Evolutionary conservation across 257 asterid species (phyloP), one percentile per base, ranked within the genome.

Genomic region (Nicotiana paniculata): DNA sequence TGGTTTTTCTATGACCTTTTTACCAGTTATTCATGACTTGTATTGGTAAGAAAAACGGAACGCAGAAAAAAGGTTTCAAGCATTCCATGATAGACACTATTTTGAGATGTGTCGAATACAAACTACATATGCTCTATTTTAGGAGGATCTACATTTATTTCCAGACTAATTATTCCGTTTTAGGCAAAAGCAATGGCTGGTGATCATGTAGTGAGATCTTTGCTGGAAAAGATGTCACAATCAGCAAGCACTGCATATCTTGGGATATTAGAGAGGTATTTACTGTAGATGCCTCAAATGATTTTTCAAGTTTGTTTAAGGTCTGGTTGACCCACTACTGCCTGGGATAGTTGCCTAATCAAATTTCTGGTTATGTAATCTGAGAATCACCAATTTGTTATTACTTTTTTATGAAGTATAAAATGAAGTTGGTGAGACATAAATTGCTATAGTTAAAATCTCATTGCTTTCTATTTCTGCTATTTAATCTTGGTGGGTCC

Each of bases 111-210:
- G 13, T 51, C 57, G 3, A 51, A 4, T 51, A 12, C 57, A 51
- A 51, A 51, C 5, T 10, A 11, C 57, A 51, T 51, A 11, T 51
- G 5, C 11, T 51, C 57, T 13, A 51, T 51, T 11, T 51, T 9
- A 51, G 57, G 57, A 51, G 57, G 13, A 13, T 51, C 57, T 51
- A 51, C 48, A 79, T 78, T 79, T 80, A 78, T 83, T 70, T 68
- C 35, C 70, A 79, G 67, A 67, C 79, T 81, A 68, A 28, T 65
- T 9, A 62, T 69, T 53, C 59, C 76, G 59, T 84, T 82, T 88
- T 90, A 95, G 99, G 97, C 97, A 81, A 94, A 93, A 90, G 99
- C 97, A 87, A 92, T 94, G 99, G 97, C 97, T 64, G 99, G 99
- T 82, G 97, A 96, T 86, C 98, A 93, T 76, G 92, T 93, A 74